A percentile compares a stretch with the other conserved stretches of the same genome.
These are phyloP conservation scores for Petrea volubilis DNA, from an alignment of 257 asterid genomes.

Conservation along the genomic window DNA sequence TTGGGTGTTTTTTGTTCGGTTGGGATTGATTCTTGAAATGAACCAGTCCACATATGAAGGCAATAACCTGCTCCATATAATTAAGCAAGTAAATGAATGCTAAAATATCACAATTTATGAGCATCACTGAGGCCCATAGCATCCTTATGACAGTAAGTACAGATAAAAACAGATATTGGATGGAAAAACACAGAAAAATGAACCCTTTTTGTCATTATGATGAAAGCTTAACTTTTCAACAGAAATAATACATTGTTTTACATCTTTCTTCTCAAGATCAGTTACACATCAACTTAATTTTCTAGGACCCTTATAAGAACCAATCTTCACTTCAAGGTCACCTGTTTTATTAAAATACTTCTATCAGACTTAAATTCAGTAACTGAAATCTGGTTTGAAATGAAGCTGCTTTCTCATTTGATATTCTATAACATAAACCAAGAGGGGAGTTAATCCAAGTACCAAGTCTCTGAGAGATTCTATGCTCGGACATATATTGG, in stretches of 20 bases:
- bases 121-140: not conserved
- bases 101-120: constrained; percentile 3
- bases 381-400: too few relatives aligned
- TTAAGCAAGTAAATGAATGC: constrained; percentile 4
- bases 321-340: too few relatives aligned
- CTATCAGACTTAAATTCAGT: too few relatives aligned
- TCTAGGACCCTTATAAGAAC: not conserved
- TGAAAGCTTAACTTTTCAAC: not conserved
- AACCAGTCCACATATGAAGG: constrained; percentile 64
- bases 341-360: too few relatives aligned
- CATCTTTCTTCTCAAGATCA: not conserved
- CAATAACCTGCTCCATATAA: constrained; percentile 59
- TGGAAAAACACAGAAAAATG: not conserved
- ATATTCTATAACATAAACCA: too few relatives aligned
- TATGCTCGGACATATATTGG: not conserved
- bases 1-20: constrained; percentile 39
- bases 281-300: not conserved
- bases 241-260: not conserved
- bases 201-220: not conserved
- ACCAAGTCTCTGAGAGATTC: too few relatives aligned
- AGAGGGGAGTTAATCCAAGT: too few relatives aligned
- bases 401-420: too few relatives aligned
- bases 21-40: constrained; percentile 71
- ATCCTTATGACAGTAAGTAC: not conserved
- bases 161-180: not conserved